Evolutionary conservation across 225 moss, liverwort and hornwort species (phyloP).

Genomic region (Physcomitrellopsis africana): DNA sequence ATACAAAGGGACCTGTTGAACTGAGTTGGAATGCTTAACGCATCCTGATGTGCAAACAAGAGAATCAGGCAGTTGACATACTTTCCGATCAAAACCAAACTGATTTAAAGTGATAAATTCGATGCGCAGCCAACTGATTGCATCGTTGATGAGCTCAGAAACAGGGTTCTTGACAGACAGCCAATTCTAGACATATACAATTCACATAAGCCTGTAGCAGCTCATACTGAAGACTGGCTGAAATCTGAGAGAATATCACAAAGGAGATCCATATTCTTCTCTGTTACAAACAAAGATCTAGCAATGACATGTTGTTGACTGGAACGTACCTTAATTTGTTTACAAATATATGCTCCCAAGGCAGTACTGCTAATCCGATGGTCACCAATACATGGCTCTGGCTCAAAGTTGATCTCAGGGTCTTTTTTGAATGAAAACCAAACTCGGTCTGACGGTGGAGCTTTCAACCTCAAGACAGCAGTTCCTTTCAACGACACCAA

Average conservation of each 20-base stretch:
- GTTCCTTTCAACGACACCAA: conserved; percentile 81
- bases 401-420: conserved; percentile 79
- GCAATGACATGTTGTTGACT: background rate
- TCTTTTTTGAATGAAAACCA: conserved; percentile 92
- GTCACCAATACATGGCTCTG: conserved; percentile 91
- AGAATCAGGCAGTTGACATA: background rate
- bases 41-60: background rate
- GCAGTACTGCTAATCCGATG: conserved; percentile 82
- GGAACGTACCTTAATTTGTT: conserved; percentile 80
- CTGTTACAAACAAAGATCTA: background rate
- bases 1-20: background rate
- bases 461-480: conserved; percentile 71
- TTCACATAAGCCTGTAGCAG: too few relatives aligned
- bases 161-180: background rate
- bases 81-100: too few relatives aligned
- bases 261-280: background rate
- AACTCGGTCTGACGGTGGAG: conserved; percentile 92
- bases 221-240: background rate
- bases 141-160: conserved; percentile 14
- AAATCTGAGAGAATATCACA: conserved; percentile 7
- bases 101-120: too few relatives aligned
- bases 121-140: background rate
- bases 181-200: background rate
- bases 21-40: background rate
- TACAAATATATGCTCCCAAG: conserved; percentile 76